Base-by-base conservation (phyloP, 495 filamentous ascomycete species). In the Aspergillus incahuasiensis region DNA sequence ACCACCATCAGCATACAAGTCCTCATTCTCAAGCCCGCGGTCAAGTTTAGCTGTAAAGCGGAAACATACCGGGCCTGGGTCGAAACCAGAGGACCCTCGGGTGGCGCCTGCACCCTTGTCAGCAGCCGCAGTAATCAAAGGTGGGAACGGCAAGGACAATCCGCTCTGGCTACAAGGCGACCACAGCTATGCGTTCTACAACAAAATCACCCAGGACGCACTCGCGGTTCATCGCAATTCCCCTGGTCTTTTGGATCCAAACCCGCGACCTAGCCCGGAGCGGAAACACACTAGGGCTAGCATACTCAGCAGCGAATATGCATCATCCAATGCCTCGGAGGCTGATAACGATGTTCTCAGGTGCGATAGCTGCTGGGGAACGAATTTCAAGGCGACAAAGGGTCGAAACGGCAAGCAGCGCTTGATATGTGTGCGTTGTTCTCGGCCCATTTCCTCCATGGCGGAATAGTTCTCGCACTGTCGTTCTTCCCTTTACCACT, bases 111-210 rank as follows among this genome's bases (percentile, higher is more conserved):
- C 18, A 12, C 35, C 30, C 3, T 39, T 15, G 50, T 63, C 47
- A 40, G 52, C 7, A 56, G 16, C 42, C 48, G 24, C 58, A 63
- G 1, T 65, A 8, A 46, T 67, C 35, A 28, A 55, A 13, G 59
- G 54, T 16, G 61, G 57, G 11, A 68, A 65, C 19, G 44, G 55
- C 22, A 64, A 70, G 42, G 65, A 70, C 7, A 75, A 80, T 35
- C 76, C 80, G 0, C 68, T 80, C 18, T 80, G 78, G 74, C 56
- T 81, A 2, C 73, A 77, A 58, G 77, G 73, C 21, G 78, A 78
- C 16, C 79, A 79, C 30, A 78, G 73, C 67, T 76, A 79, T 47
- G 72, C 75, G 6, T 83, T 74, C 58, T 83, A 80, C 73, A 78
- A 75, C 43, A 74, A 75, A 30, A 73, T 74, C 47, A 67, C 71